A percentile compares a stretch with the other conserved stretches of the same genome.
phyloP scores from a whole-genome alignment of 208 protist species.

The Crithidia thermophila region DNA sequence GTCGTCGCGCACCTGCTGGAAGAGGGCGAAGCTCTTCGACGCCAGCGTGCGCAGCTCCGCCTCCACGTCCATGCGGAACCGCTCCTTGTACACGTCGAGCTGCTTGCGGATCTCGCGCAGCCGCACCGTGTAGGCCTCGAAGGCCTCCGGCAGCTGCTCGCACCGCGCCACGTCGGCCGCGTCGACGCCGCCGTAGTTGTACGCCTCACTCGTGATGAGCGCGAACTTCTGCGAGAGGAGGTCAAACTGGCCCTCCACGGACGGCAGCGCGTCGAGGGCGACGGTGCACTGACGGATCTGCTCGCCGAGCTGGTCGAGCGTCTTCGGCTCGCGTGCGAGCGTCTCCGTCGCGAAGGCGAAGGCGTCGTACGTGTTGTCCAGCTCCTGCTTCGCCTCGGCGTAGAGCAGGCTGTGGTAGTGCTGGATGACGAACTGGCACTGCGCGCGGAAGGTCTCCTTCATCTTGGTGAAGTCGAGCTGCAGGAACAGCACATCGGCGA shows the following conservation, averaged over 20 bases:
- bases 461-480: slow-evolving; percentile 96
- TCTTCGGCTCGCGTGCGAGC: slow-evolving; percentile 90
- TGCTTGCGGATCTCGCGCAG: slow-evolving; percentile 81
- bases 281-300: slow-evolving; percentile 84
- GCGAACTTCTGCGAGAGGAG: slow-evolving; percentile 95
- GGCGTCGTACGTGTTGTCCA: slow-evolving; percentile 89
- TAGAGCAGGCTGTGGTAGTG: slow-evolving; percentile 96
- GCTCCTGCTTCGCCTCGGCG: slow-evolving; percentile 90
- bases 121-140: slow-evolving; percentile 86
- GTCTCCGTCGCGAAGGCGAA: slow-evolving; percentile 78
- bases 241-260: slow-evolving; percentile 91
- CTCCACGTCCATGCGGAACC: slow-evolving; percentile 95
- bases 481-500: slow-evolving; percentile 94
- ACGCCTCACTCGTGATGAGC: slow-evolving; percentile 89
- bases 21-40: slow-evolving; percentile 80
- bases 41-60: slow-evolving; percentile 87
- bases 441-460: slow-evolving; percentile 95
- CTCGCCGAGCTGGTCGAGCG: slow-evolving; percentile 94
- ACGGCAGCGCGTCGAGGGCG: slow-evolving; percentile 76
- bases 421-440: slow-evolving; percentile 96
- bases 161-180: slow-evolving; percentile 84
- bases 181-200: slow-evolving; percentile 81
- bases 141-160: slow-evolving; percentile 86
- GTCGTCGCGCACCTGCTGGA: slow-evolving; percentile 86
- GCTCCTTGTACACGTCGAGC: slow-evolving; percentile 95